These are phyloP conservation scores for Acacia acuminata DNA, from an alignment of 306 rosid genomes.

Conservation along the genomic window DNA sequence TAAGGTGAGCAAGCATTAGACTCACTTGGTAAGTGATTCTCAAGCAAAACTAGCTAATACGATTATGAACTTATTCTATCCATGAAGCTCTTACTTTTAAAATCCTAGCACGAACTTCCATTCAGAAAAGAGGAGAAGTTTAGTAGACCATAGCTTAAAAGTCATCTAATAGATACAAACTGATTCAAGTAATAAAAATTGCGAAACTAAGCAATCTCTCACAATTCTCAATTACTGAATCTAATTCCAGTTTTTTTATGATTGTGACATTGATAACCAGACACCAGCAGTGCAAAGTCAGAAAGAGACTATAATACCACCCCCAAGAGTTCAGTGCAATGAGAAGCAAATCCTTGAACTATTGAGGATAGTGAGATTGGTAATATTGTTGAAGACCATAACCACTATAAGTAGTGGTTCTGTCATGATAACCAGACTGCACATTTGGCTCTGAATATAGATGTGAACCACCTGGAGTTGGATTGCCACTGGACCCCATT, in stretches of 20 bases:
- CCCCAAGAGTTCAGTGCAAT: conserved; percentile 35
- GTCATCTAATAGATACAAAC: conserved; percentile 19
- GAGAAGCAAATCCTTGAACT: conserved; percentile 38
- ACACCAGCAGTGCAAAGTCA: conserved; percentile 30
- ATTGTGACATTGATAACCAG: conserved; percentile 10
- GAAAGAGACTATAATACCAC: conserved; percentile 35
- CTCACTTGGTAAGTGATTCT: neutral
- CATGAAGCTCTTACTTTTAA: neutral
- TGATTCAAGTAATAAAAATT: conserved; percentile 33
- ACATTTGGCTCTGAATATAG: conserved; percentile 48
- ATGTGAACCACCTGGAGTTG: conserved; percentile 52
- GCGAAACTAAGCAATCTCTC: conserved; percentile 33
- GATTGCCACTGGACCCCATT: conserved; percentile 53
- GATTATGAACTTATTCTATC: neutral
- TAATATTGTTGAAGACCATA: conserved; percentile 53
- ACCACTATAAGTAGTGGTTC: conserved; percentile 53
- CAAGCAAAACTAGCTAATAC: neutral
- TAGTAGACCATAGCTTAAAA: conserved; percentile 19
- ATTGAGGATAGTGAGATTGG: conserved; percentile 60
- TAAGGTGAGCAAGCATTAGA: neutral
- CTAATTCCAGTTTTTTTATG: conserved; percentile 34
- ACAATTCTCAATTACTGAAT: conserved; percentile 36
- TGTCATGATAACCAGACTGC: conserved; percentile 50
- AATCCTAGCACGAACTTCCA: neutral
- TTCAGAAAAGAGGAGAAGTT: conserved; percentile 23